These are phyloP conservation scores for Leccinum pellstonianum DNA, from an alignment of 768 basidiomycete genomes.

Conservation along the genomic window DNA sequence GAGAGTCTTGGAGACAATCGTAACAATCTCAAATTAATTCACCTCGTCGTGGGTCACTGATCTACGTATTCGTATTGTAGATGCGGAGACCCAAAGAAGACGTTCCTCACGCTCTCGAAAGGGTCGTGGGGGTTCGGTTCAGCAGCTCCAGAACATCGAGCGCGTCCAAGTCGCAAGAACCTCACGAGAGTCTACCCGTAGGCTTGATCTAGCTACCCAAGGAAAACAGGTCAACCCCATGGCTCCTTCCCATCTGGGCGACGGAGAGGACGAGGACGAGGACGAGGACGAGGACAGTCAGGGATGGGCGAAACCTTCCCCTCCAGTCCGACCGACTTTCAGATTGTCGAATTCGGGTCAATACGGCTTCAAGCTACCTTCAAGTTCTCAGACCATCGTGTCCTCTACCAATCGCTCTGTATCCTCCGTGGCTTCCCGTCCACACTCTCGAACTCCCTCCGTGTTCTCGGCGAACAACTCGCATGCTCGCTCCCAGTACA, in stretches of 20 bases:
- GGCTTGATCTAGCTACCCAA: neutral
- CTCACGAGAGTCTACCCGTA: neutral
- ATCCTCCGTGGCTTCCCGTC: neutral
- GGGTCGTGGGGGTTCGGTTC: neutral
- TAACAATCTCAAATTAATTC: neutral
- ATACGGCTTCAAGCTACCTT: neutral
- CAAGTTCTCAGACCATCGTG: neutral
- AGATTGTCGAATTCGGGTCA: neutral
- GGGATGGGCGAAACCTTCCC: neutral
- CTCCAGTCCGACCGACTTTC: neutral
- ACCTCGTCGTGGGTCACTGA: neutral
- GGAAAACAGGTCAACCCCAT: neutral
- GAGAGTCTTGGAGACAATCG: too few species aligned
- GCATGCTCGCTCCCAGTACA: neutral
- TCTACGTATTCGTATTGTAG: too few species aligned
- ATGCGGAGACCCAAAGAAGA: neutral
- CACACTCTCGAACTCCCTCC: neutral
- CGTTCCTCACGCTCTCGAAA: neutral
- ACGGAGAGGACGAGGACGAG: neutral
- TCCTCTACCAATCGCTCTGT: too few species aligned
- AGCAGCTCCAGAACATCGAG: neutral
- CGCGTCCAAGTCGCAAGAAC: neutral
- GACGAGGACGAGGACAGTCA: neutral
- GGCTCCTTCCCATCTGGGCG: neutral
- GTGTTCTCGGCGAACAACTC: neutral